A percentile compares a stretch with the other conserved stretches of the same genome.
Conservation (phyloP, 495 filamentous ascomycete species). For the Aspergillus ostianus region DNA sequence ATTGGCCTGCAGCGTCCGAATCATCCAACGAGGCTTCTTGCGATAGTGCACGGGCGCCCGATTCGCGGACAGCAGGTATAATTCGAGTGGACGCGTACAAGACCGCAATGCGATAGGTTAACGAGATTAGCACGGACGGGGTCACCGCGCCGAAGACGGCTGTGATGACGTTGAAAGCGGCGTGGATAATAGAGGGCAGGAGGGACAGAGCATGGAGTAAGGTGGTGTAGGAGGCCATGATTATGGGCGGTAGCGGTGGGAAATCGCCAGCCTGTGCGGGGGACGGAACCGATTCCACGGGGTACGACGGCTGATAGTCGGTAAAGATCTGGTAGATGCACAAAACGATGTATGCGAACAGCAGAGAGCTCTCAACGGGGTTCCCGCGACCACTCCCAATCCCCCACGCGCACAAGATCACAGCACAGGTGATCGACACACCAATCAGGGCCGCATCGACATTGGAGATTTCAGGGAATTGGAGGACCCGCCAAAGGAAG, state of each 20-base stretch:
- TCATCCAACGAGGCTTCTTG: constrained; percentile 84
- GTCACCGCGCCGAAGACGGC: constrained; percentile 92
- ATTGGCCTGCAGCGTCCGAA: constrained; percentile 72
- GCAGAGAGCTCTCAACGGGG: constrained; percentile 89
- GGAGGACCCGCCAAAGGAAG: constrained; percentile 92
- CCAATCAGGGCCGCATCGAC: constrained; percentile 94
- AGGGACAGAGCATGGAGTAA: constrained; percentile 78
- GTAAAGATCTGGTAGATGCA: constrained; percentile 99
- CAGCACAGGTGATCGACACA: constrained; percentile 82
- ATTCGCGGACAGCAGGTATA: constrained; percentile 86
- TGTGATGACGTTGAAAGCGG: constrained; percentile 80
- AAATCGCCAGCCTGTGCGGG: constrained; percentile 70
- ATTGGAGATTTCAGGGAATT: constrained; percentile 89
- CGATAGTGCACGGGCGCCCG: constrained; percentile 75
- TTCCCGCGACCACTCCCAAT: constrained; percentile 94
- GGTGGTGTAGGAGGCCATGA: constrained; percentile 98
- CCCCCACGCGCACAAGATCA: constrained; percentile 90
- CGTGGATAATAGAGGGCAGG: constrained; percentile 79
- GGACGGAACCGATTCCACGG: constrained; percentile 52
- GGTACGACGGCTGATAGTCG: constrained; percentile 81
- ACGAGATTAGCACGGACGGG: constrained; percentile 88
- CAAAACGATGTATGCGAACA: constrained; percentile 95
- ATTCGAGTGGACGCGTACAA: constrained; percentile 95
- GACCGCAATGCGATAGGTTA: constrained; percentile 88
- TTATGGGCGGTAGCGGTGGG: constrained; percentile 89